Percentiles rank a stretch among this genome's conserved stretches.
Evolutionary conservation across 2,329 filamentous ascomycete species (phyloP).

Genomic region (Fusarium goolgardi): DNA sequence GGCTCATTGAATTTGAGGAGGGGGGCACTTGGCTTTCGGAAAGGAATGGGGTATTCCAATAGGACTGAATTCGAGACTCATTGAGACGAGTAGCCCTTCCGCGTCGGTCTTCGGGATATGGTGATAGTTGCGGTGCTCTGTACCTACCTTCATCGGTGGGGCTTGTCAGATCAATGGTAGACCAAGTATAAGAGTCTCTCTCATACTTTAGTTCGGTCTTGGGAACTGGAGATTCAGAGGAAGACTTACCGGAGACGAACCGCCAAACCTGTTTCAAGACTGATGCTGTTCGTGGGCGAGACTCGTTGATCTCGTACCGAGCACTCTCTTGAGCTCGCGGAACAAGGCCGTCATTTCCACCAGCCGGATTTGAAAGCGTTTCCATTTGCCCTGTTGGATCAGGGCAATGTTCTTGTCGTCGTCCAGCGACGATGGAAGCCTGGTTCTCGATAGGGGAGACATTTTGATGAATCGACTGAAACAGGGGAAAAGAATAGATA

Average conservation of each 20-base stretch:
- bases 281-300: not conserved
- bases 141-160: not conserved
- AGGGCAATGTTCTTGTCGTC: slow-evolving; percentile 8
- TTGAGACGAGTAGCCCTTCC: not conserved
- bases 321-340: slow-evolving; percentile 3
- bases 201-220: not conserved
- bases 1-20: not conserved
- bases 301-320: not conserved
- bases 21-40: not conserved
- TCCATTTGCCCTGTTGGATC: not conserved
- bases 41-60: not conserved
- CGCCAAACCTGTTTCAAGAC: not conserved
- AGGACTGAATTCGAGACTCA: not conserved
- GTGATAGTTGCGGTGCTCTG: not conserved
- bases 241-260: not conserved
- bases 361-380: not conserved
- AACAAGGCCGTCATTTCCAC: not conserved
- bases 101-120: not conserved
- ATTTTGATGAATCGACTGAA: not conserved
- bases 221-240: not conserved
- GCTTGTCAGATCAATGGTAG: not conserved
- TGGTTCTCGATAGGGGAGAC: not conserved
- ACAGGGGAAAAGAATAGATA: not conserved
- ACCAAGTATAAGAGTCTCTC: slow-evolving; percentile 1
- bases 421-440: not conserved